phyloP scores from a whole-genome alignment of 306 rosid species.

The Hippophae tibetana region DNA sequence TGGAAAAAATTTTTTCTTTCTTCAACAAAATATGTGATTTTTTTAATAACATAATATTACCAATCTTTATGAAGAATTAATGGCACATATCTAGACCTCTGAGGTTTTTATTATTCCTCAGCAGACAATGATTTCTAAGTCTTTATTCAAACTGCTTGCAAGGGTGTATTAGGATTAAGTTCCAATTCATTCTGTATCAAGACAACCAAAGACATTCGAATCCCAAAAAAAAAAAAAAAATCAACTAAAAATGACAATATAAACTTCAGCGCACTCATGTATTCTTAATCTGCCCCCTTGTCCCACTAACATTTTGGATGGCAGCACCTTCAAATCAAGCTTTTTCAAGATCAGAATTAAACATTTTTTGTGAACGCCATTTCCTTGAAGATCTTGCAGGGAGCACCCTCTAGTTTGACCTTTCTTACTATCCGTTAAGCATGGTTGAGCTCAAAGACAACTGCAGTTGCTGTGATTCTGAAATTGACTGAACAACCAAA shows the following conservation, averaged over 20 bases:
- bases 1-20: too few relatives aligned
- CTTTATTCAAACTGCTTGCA: too few relatives aligned
- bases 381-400: constrained; percentile 88
- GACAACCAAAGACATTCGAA: too few relatives aligned
- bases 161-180: too few relatives aligned
- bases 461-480: constrained; percentile 93
- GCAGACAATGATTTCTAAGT: too few relatives aligned
- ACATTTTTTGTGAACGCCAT: constrained; percentile 84
- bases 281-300: constrained; percentile 92
- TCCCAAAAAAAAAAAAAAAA: constrained; percentile 11
- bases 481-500: constrained; percentile 55
- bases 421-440: constrained; percentile 69
- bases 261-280: neutral
- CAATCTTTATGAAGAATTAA: too few relatives aligned
- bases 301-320: constrained; percentile 83
- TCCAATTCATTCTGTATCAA: too few relatives aligned
- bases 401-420: constrained; percentile 84
- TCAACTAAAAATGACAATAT: neutral
- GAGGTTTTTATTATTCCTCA: too few relatives aligned
- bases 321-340: constrained; percentile 96
- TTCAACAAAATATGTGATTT: too few relatives aligned
- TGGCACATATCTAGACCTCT: too few relatives aligned
- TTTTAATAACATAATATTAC: too few relatives aligned
- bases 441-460: constrained; percentile 82
- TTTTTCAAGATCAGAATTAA: constrained; percentile 87